Evolutionary conservation across 768 basidiomycete species (phyloP).

Genomic region (Holtermannia corniformis): DNA sequence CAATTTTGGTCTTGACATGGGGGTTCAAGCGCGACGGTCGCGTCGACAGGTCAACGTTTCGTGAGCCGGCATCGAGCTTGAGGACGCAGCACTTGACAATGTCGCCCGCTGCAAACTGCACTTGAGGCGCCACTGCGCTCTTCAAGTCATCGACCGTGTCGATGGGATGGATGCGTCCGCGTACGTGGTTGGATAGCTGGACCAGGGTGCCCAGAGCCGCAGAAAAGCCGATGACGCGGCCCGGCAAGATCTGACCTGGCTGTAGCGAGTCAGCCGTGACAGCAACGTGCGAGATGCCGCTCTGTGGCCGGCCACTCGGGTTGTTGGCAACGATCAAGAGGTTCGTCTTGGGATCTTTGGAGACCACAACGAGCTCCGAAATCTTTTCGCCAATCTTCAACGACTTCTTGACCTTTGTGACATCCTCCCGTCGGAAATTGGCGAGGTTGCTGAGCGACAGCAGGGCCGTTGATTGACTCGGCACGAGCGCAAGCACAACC

Average conservation of each 20-base stretch:
- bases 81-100: slow-evolving; percentile 65
- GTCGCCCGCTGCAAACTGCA: slow-evolving; percentile 43
- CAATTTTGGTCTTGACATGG: slow-evolving; percentile 44
- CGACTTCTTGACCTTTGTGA: slow-evolving; percentile 55
- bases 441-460: slow-evolving; percentile 82
- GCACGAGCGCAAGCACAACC: slow-evolving; percentile 60
- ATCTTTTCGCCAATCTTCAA: slow-evolving; percentile 63
- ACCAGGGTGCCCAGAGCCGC: slow-evolving; percentile 59
- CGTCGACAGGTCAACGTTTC: slow-evolving; percentile 68
- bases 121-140: slow-evolving; percentile 37
- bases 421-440: slow-evolving; percentile 58
- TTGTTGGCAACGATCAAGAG: slow-evolving; percentile 55
- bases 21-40: slow-evolving; percentile 62
- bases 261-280: slow-evolving; percentile 58
- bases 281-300: slow-evolving; percentile 11
- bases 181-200: slow-evolving; percentile 61
- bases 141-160: slow-evolving; percentile 75
- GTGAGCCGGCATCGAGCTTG: slow-evolving; percentile 55
- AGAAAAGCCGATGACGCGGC: slow-evolving; percentile 65
- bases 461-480: slow-evolving; percentile 62
- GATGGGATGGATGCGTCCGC: slow-evolving; percentile 70
- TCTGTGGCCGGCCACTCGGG: slow-evolving; percentile 2
- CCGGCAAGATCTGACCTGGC: slow-evolving; percentile 66
- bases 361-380: slow-evolving; percentile 74
- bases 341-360: slow-evolving; percentile 72